phyloP scores from a whole-genome alignment of 2,329 filamentous ascomycete species.

The Cladophialophora exuberans region DNA sequence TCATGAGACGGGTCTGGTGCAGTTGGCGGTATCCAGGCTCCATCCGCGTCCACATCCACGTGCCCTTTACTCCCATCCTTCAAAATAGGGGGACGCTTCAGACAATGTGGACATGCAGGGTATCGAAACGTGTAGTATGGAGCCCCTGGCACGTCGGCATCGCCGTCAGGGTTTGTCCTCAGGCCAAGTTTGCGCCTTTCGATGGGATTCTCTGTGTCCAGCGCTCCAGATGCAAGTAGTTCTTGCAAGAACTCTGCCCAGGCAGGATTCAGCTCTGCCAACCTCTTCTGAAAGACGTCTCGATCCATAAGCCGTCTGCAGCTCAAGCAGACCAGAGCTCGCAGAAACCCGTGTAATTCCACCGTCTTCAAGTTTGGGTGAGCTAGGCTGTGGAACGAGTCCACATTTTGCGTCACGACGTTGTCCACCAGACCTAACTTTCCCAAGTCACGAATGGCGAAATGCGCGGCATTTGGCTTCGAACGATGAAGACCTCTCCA shows the following conservation, averaged over 20 bases:
- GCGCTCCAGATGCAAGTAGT: slow-evolving; percentile 72
- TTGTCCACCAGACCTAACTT: slow-evolving; percentile 71
- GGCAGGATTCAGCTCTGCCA: slow-evolving; percentile 78
- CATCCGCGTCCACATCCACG: slow-evolving; percentile 76
- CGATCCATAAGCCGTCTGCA: slow-evolving; percentile 75
- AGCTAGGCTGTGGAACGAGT: slow-evolving; percentile 82
- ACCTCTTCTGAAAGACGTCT: slow-evolving; percentile 72
- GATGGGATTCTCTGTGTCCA: slow-evolving; percentile 75
- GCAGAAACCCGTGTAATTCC: slow-evolving; percentile 89
- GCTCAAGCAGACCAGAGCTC: slow-evolving; percentile 77
- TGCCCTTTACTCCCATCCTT: slow-evolving; percentile 58
- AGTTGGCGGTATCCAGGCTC: slow-evolving; percentile 65
- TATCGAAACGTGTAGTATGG: slow-evolving; percentile 91
- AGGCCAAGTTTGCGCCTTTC: slow-evolving; percentile 71
- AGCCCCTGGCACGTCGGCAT: slow-evolving; percentile 85
- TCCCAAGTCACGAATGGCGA: slow-evolving; percentile 73
- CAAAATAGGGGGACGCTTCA: slow-evolving; percentile 63
- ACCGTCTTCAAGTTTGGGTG: slow-evolving; percentile 76
- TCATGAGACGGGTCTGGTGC: slow-evolving; percentile 47
- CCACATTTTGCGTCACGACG: slow-evolving; percentile 95
- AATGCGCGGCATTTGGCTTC: slow-evolving; percentile 78
- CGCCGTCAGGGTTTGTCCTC: slow-evolving; percentile 89
- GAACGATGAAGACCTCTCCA: slow-evolving; percentile 82
- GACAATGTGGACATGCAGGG: slow-evolving; percentile 81
- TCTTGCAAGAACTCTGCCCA: slow-evolving; percentile 79